phyloP scores from a whole-genome alignment of 345 rosid species.

The Rhizophora mangle region DNA sequence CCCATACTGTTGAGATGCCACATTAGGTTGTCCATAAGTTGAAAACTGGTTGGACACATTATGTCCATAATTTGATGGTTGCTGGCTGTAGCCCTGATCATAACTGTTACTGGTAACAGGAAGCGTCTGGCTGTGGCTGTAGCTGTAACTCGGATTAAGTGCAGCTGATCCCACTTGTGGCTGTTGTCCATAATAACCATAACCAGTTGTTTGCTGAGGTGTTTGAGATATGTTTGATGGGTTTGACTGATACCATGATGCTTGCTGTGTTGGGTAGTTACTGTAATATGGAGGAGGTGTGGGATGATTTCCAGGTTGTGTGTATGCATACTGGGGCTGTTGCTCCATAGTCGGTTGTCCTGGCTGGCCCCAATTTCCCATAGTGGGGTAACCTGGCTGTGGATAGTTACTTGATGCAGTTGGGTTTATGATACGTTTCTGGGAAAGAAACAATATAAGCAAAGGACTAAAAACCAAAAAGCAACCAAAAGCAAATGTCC shows the following conservation, averaged over 20 bases:
- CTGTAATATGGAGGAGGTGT: conserved; percentile 10
- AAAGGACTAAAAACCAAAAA: background rate
- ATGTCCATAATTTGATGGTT: conserved; percentile 17
- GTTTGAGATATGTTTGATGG: conserved; percentile 12
- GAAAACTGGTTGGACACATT: conserved; percentile 14
- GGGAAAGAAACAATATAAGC: background rate
- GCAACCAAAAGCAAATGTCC: background rate
- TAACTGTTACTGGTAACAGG: conserved; percentile 4
- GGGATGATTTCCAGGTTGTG: conserved; percentile 17
- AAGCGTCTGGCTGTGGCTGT: conserved; percentile 2
- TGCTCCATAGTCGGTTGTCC: conserved; percentile 21
- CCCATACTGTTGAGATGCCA: conserved; percentile 13
- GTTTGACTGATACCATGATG: conserved; percentile 25
- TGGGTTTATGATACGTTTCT: conserved; percentile 25
- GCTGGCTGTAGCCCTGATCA: conserved; percentile 18
- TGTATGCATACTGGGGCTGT: conserved; percentile 23
- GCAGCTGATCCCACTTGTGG: conserved; percentile 19
- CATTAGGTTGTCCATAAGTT: conserved; percentile 8
- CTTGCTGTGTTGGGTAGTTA: conserved; percentile 16
- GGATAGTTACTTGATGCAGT: conserved; percentile 8
- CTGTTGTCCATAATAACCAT: conserved; percentile 26
- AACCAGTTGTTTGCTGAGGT: conserved; percentile 19
- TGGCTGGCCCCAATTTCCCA: conserved; percentile 18
- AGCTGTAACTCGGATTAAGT: conserved; percentile 15
- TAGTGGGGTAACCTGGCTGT: conserved; percentile 14